Conservation (phyloP, 225 moss, liverwort and hornwort species). For the Asterella californica region DNA sequence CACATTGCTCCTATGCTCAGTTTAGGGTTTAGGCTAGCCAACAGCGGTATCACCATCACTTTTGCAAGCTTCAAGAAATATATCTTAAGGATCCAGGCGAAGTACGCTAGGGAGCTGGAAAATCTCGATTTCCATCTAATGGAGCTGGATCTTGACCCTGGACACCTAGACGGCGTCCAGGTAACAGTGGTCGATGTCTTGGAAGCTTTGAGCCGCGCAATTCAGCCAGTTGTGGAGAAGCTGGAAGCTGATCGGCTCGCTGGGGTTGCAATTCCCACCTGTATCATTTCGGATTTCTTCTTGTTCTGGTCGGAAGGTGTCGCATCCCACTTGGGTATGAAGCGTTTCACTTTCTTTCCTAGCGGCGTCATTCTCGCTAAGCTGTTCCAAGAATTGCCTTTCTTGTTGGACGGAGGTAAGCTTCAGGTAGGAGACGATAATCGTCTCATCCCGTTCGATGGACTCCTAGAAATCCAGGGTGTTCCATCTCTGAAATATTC, state of each 20-base stretch:
- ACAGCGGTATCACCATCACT: too few species aligned
- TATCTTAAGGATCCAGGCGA: too few species aligned
- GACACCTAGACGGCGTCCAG: neutral
- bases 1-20: too few species aligned
- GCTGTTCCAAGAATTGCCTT: neutral
- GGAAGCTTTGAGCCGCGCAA: neutral
- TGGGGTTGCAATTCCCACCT: neutral
- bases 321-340: neutral
- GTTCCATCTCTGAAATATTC: neutral
- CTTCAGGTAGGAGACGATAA: neutral
- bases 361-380: neutral
- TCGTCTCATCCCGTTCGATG: neutral
- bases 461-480: neutral
- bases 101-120: too few species aligned
- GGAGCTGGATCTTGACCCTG: neutral
- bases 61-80: too few species aligned
- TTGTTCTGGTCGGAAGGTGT: neutral
- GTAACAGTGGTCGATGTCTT: neutral
- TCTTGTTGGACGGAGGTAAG: neutral
- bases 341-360: neutral
- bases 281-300: constrained; percentile 4
- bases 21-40: too few species aligned
- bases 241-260: neutral
- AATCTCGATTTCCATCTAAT: neutral
- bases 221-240: neutral